Evolutionary conservation across 2,329 filamentous ascomycete species (phyloP).

Genomic region (Alternaria alternata): DNA sequence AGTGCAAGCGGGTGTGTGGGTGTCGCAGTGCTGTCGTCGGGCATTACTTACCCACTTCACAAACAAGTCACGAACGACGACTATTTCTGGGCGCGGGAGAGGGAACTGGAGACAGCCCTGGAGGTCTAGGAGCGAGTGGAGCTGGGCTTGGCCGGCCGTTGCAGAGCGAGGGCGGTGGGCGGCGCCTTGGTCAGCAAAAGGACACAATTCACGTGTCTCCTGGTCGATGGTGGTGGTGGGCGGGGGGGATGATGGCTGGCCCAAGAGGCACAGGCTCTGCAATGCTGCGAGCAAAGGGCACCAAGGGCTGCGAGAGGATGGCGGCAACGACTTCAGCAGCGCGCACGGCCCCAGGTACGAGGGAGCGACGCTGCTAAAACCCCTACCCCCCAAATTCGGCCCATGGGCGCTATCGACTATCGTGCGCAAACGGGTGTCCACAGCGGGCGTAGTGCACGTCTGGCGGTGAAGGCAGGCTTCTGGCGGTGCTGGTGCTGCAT

Average conservation of each 20-base stretch:
- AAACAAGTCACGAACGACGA: neutral
- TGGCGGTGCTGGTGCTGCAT: neutral
- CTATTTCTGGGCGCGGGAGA: neutral
- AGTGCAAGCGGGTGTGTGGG: conserved; percentile 45
- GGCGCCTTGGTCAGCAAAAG: conserved; percentile 17
- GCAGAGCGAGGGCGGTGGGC: conserved; percentile 17
- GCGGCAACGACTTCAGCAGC: conserved; percentile 28
- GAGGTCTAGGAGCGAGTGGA: neutral
- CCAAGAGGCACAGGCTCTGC: conserved; percentile 19
- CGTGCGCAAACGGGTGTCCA: conserved; percentile 17
- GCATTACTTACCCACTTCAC: conserved; percentile 40
- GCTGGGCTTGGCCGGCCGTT: conserved; percentile 27
- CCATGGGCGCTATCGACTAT: conserved; percentile 1
- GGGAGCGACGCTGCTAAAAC: conserved; percentile 24
- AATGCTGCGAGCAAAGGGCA: conserved; percentile 15
- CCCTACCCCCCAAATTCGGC: conserved; percentile 15
- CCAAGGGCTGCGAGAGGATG: conserved; percentile 25
- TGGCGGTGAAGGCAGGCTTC: neutral
- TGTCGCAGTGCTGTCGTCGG: conserved; percentile 25
- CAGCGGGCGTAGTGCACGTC: conserved; percentile 7
- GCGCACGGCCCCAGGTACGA: conserved; percentile 28
- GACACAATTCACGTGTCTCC: conserved; percentile 9
- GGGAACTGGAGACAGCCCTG: neutral
- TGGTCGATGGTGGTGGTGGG: neutral
- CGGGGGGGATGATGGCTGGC: conserved; percentile 19